These are phyloP conservation scores for Neofusicoccum sp. DNA, from an alignment of 2,329 filamentous ascomycete genomes.

Conservation along the genomic window DNA sequence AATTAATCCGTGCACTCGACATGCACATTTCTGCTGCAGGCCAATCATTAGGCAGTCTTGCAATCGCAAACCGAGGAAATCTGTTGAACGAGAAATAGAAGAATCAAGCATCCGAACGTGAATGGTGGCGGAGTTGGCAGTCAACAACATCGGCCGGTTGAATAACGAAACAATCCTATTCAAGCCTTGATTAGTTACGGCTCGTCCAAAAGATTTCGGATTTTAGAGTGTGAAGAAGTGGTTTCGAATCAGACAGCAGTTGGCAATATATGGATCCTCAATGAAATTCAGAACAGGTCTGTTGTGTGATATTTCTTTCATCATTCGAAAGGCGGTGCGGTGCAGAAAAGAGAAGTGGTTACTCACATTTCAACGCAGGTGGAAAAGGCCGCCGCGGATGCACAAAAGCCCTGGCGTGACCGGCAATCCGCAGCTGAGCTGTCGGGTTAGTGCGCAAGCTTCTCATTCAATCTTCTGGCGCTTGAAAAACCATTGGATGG, in stretches of 20 bases:
- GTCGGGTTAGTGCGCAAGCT: background rate
- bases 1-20: background rate
- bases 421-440: background rate
- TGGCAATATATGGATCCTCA: slow-evolving; percentile 76
- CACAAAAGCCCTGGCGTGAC: background rate
- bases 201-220: background rate
- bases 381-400: background rate
- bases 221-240: background rate
- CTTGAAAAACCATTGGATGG: slow-evolving; percentile 77
- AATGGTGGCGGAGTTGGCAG: too few relatives aligned
- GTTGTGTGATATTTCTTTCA: slow-evolving; percentile 66
- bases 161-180: background rate
- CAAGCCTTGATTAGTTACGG: background rate
- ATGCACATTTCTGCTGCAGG: too few relatives aligned
- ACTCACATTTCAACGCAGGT: slow-evolving; percentile 29
- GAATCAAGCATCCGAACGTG: too few relatives aligned
- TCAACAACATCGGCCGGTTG: background rate
- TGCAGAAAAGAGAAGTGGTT: slow-evolving; percentile 21
- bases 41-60: background rate
- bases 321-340: slow-evolving; percentile 45
- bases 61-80: background rate
- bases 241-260: slow-evolving; percentile 74
- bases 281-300: slow-evolving; percentile 78
- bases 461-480: slow-evolving; percentile 50
- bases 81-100: too few relatives aligned